Base-by-base conservation (phyloP, 768 basidiomycete species). In the Lactifluus hygrophoroides region DNA sequence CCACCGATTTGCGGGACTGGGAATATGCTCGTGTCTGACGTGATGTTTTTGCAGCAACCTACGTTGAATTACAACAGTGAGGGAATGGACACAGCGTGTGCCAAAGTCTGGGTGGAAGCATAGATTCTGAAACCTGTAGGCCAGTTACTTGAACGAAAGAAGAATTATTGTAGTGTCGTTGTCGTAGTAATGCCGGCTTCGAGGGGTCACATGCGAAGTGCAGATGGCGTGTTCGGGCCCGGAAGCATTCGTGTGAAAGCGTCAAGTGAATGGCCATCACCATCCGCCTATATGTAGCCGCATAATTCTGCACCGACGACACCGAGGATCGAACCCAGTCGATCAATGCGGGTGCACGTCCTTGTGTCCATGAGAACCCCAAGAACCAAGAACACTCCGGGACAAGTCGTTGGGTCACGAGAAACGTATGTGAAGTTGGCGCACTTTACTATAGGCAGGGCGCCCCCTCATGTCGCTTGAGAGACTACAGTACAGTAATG, bases 391-490 rank as follows among this genome's bases (percentile, higher is more conserved):
- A n/a, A n/a, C n/a, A n/a, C n/a, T n/a, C n/a, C n/a, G 84, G 81
- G 4, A 89, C 88, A 0, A 88, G 90, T 48, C 82, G n/a, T n/a
- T n/a, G n/a, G n/a, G n/a, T n/a, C n/a, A n/a, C n/a, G n/a, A n/a
- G n/a, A n/a, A n/a, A n/a, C n/a, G n/a, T n/a, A n/a, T n/a, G n/a
- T n/a, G n/a, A n/a, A n/a, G n/a, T n/a, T 78, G 5, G 65, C 78
- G 16, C 67, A 82, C 28, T 83, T 79, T 72, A 69, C 77, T n/a
- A n/a, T n/a, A 90, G 60, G 86, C 81, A 58, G 89, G 89, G 0
- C 78, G 90, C 23, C 75, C 78, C 19, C 71, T 84, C 13, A 86
- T 83, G 0, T 61, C 78, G 9, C 57, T 68, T 16, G 75, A 77
- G 8, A 45, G 73, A 13, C 69, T 81, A 75, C 6, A 32, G 32